Base-by-base conservation (phyloP, 129 eudicot genomes). In the Artemisia argyi region DNA sequence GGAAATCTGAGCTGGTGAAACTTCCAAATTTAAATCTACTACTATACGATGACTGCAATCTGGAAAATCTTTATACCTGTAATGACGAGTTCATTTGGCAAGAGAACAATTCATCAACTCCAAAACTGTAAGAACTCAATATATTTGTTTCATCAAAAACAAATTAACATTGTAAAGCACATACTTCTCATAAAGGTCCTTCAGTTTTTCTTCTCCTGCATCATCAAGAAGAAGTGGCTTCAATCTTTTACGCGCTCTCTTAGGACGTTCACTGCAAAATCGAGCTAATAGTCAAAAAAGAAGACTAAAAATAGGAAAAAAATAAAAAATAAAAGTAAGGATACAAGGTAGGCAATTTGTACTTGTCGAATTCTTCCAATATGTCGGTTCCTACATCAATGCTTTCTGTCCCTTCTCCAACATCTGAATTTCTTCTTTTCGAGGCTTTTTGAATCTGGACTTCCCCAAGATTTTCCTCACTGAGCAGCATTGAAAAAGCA, bases 131-230 rank as follows among this genome's bases (percentile, higher is more conserved):
- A 62, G 6, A n/a, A 39, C 46, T 60, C 14, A 30, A 20, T 9
- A 16, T 18, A 32, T 65, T 4, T 75, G 22, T 28, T 51, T 69
- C 54, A 53, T 71, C n/a, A 44, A 59, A 67, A 17, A 24, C 14
- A 49, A 19, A 59, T 48, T 19, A 13, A 44, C 7, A 46, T 18
- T 22, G 61, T n/a, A 73, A 28, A 59, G 44, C 17, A 74, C 92
- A 73, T 81, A 89, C 98, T 79, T 87, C 75, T 93, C 89, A 44
- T 77, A 89, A 68, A 93, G 92, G 68, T 79, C 84, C 83, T 77
- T 80, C 17, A 89, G 69, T 77, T 84, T 79, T 72, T 78, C 82
- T 64, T 79, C 88, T 50, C 83, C 28, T 68, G 83, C 96, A 55
- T 81, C 84, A 81, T 71, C 72, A 19, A 83, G 85, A 78, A 82